Conservation (phyloP, 306 rosid genomes). For the Gleditsia sinensis region DNA sequence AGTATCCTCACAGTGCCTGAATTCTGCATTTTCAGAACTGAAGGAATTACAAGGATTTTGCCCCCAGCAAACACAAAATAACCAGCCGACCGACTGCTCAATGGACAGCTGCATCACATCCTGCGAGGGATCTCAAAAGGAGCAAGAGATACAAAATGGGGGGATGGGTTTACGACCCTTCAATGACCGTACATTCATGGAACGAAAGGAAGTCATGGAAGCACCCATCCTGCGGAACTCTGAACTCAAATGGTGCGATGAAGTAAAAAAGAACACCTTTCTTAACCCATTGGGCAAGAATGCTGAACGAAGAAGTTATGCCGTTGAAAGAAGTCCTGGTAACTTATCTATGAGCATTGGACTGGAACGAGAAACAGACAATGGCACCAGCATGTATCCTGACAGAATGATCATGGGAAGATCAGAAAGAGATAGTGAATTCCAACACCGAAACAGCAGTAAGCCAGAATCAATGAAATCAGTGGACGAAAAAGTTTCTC, state of each 20-base stretch:
- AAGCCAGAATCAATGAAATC: constrained; percentile 32
- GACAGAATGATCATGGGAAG: constrained; percentile 35
- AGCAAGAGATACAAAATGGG: constrained; percentile 53
- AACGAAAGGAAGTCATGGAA: constrained; percentile 39
- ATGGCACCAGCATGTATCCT: constrained; percentile 26
- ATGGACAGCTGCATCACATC: constrained; percentile 81
- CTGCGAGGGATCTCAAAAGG: constrained; percentile 66
- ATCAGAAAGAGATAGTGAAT: constrained; percentile 35
- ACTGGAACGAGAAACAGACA: constrained; percentile 44
- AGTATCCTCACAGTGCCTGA: constrained; percentile 73
- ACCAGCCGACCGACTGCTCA: constrained; percentile 63
- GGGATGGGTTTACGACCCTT: constrained; percentile 48
- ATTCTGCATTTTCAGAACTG: constrained; percentile 62
- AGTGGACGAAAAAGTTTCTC: constrained; percentile 34
- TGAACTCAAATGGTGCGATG: constrained; percentile 44
- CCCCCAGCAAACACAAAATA: constrained; percentile 47
- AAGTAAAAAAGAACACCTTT: constrained; percentile 37
- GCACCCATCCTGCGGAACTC: constrained; percentile 31
- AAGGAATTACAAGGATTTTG: constrained; percentile 53
- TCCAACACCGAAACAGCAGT: constrained; percentile 17
- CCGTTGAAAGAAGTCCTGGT: constrained; percentile 44
- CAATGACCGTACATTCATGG: constrained; percentile 36
- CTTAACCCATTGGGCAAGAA: constrained; percentile 33
- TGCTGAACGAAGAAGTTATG: constrained; percentile 38
- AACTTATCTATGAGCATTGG: constrained; percentile 64